Conservation (phyloP, 2,329 filamentous ascomycete genomes). For the Aspergillus sp. region DNA sequence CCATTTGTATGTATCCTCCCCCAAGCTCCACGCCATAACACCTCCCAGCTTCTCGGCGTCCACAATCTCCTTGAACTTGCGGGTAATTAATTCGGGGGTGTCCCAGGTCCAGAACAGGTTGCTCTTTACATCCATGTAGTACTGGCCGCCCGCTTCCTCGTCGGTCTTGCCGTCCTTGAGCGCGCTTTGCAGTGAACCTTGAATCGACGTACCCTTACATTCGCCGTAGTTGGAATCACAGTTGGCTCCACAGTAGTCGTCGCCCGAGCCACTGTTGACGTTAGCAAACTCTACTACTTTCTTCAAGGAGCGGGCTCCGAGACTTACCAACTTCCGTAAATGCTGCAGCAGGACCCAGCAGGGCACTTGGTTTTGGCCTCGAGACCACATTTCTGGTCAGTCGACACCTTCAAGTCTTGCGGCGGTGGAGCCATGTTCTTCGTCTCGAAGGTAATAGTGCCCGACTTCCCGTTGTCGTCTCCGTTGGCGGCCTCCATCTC, state of each 20-base stretch:
- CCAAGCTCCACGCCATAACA: constrained; percentile 73
- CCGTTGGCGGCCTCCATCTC: constrained; percentile 62
- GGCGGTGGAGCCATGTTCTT: constrained; percentile 27
- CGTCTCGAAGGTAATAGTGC: constrained; percentile 51
- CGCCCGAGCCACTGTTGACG: constrained; percentile 30
- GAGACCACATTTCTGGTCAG: constrained; percentile 34
- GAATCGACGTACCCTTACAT: constrained; percentile 51
- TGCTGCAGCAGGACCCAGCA: constrained; percentile 34
- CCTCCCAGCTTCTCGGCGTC: constrained; percentile 61
- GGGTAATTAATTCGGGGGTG: constrained; percentile 57
- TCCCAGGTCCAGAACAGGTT: constrained; percentile 75
- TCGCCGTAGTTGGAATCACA: constrained; percentile 42
- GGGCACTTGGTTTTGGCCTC: constrained; percentile 29
- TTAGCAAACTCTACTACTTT: background rate
- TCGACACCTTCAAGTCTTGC: constrained; percentile 23
- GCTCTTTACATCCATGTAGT: constrained; percentile 63
- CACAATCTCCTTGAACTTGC: constrained; percentile 64
- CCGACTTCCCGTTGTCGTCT: constrained; percentile 56
- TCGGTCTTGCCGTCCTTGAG: constrained; percentile 57
- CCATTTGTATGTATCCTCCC: constrained; percentile 59
- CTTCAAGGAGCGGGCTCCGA: background rate
- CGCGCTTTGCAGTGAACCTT: constrained; percentile 59
- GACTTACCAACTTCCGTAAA: constrained; percentile 37
- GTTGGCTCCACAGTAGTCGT: constrained; percentile 32
- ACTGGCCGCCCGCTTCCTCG: constrained; percentile 60